These are phyloP conservation scores for Peronospora belbahrii DNA, from an alignment of 352 stramenopile species.

Conservation along the genomic window DNA sequence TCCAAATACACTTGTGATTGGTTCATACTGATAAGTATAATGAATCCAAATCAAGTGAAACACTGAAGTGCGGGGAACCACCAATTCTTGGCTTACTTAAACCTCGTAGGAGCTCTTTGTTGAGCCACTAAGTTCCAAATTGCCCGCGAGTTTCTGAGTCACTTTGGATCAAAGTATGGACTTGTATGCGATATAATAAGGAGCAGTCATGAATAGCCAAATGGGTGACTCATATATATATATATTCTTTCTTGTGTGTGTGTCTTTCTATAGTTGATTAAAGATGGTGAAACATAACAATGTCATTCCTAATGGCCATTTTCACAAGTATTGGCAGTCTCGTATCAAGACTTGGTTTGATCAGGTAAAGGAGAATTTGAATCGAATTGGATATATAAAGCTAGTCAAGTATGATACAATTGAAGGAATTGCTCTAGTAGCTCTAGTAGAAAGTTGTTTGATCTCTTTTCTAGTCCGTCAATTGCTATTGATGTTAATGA, in stretches of 20 bases:
- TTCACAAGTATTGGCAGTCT: conserved; percentile 99
- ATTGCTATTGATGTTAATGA: too few species aligned
- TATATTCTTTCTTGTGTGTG: neutral
- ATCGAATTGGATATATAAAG: too few species aligned
- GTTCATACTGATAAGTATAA: conserved; percentile 34
- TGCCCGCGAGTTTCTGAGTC: conserved; percentile 84
- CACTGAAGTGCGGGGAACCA: conserved; percentile 76
- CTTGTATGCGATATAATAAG: too few species aligned
- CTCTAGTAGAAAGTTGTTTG: too few species aligned
- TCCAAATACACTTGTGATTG: conserved; percentile 29
- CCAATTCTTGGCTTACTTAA: conserved; percentile 50
- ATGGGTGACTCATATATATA: too few species aligned
- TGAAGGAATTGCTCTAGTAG: too few species aligned
- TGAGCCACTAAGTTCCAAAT: conserved; percentile 82
- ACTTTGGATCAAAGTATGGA: conserved; percentile 61
- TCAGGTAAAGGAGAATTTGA: conserved; percentile 58
- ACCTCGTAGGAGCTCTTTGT: conserved; percentile 22
- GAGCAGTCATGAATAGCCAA: too few species aligned
- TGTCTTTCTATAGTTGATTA: conserved; percentile 42
- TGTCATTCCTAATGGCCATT: conserved; percentile 99
- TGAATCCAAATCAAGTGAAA: conserved; percentile 47
- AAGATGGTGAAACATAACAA: conserved; percentile 99
- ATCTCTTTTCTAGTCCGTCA: too few species aligned
- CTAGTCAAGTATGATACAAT: too few species aligned
- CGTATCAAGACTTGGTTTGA: conserved; percentile 96